Percentiles rank a stretch among this genome's conserved stretches.
Conservation (phyloP, 2,329 filamentous ascomycete species). For the Venturia pyrina region DNA sequence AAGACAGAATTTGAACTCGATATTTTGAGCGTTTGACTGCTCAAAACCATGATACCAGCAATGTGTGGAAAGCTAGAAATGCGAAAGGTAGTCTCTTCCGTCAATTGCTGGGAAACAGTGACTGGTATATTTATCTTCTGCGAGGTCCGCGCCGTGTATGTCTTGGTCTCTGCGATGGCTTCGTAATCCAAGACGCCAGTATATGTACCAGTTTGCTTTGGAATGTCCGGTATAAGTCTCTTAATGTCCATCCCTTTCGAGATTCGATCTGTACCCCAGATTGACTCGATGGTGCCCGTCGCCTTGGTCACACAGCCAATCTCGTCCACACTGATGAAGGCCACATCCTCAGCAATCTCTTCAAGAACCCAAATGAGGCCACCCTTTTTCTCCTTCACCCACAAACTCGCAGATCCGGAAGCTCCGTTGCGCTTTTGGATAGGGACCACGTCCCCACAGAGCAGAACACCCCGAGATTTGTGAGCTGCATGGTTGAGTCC, state of each 20-base stretch:
- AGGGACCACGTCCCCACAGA: slow-evolving; percentile 96
- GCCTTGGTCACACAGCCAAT: slow-evolving; percentile 62
- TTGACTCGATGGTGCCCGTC: slow-evolving; percentile 67
- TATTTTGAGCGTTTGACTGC: slow-evolving; percentile 66
- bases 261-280: slow-evolving; percentile 69
- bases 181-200: slow-evolving; percentile 70
- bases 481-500: slow-evolving; percentile 56
- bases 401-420: slow-evolving; percentile 85
- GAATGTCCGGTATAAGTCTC: slow-evolving; percentile 70
- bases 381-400: slow-evolving; percentile 95
- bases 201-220: slow-evolving; percentile 61
- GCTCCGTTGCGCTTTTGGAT: slow-evolving; percentile 93
- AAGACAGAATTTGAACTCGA: slow-evolving; percentile 94
- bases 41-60: slow-evolving; percentile 88
- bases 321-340: slow-evolving; percentile 64
- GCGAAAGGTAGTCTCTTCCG: slow-evolving; percentile 60
- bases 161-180: slow-evolving; percentile 59
- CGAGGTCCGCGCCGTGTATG: slow-evolving; percentile 76
- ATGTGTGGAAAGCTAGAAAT: slow-evolving; percentile 96
- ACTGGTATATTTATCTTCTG: slow-evolving; percentile 75
- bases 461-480: slow-evolving; percentile 76
- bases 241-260: slow-evolving; percentile 63
- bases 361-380: slow-evolving; percentile 96
- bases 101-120: slow-evolving; percentile 65
- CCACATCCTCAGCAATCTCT: slow-evolving; percentile 92